Conservation (phyloP, 108 stramenopile genomes). For the Skeletonema tropicum region DNA sequence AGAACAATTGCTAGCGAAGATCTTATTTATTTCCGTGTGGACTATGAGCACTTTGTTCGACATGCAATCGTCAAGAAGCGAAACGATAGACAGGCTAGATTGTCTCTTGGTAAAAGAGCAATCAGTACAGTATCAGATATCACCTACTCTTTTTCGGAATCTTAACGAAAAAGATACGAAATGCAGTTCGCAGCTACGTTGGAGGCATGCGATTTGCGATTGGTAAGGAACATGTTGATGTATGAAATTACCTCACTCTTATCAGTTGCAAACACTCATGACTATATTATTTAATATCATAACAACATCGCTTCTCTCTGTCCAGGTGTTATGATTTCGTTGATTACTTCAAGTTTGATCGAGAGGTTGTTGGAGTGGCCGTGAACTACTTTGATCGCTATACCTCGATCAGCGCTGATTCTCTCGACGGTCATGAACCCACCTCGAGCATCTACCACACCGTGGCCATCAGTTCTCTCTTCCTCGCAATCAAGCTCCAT, state of each 20-base stretch:
- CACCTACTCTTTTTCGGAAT: neutral
- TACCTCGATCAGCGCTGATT: conserved; percentile 22
- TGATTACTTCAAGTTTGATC: conserved; percentile 59
- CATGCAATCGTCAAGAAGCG: too few species aligned
- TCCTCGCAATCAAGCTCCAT: conserved; percentile 61
- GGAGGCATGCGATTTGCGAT: conserved; percentile 63
- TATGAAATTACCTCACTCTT: neutral
- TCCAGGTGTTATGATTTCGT: conserved; percentile 23
- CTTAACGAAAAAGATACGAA: too few species aligned
- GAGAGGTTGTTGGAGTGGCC: conserved; percentile 69
- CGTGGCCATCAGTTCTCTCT: conserved; percentile 62
- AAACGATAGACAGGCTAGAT: too few species aligned
- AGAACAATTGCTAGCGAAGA: too few species aligned
- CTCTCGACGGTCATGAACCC: conserved; percentile 1
- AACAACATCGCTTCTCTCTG: neutral
- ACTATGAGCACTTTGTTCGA: too few species aligned
- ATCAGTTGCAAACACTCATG: too few species aligned
- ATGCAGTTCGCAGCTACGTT: conserved; percentile 4
- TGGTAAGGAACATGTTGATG: conserved; percentile 35
- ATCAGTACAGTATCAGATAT: too few species aligned
- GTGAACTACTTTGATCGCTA: conserved; percentile 64
- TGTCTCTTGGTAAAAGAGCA: too few species aligned
- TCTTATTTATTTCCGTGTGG: too few species aligned
- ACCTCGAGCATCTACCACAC: conserved; percentile 52
- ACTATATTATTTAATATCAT: too few species aligned